Evolutionary conservation across 2,329 filamentous ascomycete genomes (phyloP), one percentile per base, ranked within the genome.

Genomic region (Fusarium tupiense): DNA sequence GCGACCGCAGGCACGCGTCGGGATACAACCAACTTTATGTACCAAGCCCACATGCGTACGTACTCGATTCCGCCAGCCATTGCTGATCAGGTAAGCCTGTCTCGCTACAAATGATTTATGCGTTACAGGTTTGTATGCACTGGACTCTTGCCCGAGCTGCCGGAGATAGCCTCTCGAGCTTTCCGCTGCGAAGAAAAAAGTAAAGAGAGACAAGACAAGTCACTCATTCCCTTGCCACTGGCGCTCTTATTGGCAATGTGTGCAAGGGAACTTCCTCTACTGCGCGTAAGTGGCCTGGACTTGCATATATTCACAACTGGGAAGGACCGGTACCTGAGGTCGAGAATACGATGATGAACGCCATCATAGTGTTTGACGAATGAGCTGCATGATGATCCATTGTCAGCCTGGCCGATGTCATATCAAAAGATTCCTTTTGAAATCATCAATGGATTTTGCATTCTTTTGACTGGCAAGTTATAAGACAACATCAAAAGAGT

Each of bases 51-150:
- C 37, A n/a, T 62, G 29, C 24, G 41, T 75, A 75, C 71, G 73
- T 71, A 60, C 72, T 73, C 60, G 66, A 77, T 74, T 64, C 71
- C 50, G 64, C 73, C 62, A 61, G 58, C 65, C 37, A 66, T 64
- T 69, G 69, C 66, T 75, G 67, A 71, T 75, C 75, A 76, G 58
- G 53, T 65, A 64, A 73, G 64, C 68, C 47, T 62, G 64, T 54
- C 33, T 62, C 24, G 40, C 35, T 54, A 52, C 35, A 40, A 24
- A 52, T 44, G 61, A 31, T 61, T 43, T 47, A 61, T 61, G 54
- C 61, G 35, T 61, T 61, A 49, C 26, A 61, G 35, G 22, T 44
- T 50, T 52, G 54, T 43, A 49, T 69, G 37, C 59, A 60, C 52
- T 52, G 56, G 44, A 49, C 64, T 62, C 68, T 66, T 66, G 49